Evolutionary conservation across 2,329 filamentous ascomycete genomes (phyloP).

Genomic region (Diatrype stigma): DNA sequence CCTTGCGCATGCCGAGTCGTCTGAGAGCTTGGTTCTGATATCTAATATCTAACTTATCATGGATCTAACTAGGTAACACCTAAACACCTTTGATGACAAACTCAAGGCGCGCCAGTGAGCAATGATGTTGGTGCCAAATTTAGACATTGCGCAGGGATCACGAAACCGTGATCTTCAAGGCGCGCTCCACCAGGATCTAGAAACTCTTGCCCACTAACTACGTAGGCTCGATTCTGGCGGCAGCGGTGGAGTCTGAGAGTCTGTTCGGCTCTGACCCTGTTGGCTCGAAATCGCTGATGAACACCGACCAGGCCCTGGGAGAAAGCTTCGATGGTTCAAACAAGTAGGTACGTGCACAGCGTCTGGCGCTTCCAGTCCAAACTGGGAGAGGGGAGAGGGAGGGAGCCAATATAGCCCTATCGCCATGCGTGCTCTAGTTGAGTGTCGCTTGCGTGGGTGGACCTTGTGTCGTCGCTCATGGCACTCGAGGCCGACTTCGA

Average conservation of each 20-base stretch:
- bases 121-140: conserved; percentile 18
- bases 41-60: conserved; percentile 1
- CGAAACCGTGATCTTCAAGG: conserved; percentile 22
- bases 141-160: conserved; percentile 21
- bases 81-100: neutral
- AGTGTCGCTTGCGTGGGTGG: conserved; percentile 10
- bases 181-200: conserved; percentile 14
- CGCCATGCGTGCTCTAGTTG: neutral
- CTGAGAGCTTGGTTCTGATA: neutral
- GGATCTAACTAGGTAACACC: no score
- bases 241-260: conserved; percentile 4
- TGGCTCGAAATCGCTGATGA: neutral
- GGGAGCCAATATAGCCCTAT: neutral
- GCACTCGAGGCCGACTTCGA: conserved; percentile 5
- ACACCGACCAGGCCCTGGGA: neutral
- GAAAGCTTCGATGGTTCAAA: neutral
- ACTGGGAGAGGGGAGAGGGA: no score
- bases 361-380: neutral
- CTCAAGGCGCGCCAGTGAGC: neutral
- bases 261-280: neutral
- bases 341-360: neutral
- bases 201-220: neutral
- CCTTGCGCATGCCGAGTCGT: neutral
- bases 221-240: neutral
- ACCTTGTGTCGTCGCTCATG: conserved; percentile 4